phyloP scores from a whole-genome alignment of 192 early-diverging fungal genomes.

The Thoreauomyces humboldtii region DNA sequence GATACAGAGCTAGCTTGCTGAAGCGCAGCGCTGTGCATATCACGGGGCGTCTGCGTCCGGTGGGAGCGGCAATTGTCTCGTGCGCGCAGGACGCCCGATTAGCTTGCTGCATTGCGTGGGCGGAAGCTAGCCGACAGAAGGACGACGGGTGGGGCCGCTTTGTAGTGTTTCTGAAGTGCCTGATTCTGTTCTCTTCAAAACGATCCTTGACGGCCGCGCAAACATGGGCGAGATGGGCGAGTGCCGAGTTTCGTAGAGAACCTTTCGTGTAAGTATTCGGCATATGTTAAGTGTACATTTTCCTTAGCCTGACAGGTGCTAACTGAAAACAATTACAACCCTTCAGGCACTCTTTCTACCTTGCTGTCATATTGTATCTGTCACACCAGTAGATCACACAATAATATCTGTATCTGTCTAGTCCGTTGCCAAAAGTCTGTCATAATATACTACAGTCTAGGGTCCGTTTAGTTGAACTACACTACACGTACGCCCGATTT shows the following conservation, averaged over 20 bases:
- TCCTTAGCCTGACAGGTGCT: too few species aligned
- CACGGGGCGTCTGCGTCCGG: not conserved
- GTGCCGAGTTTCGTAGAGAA: slow-evolving; percentile 13
- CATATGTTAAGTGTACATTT: not conserved
- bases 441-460: too few species aligned
- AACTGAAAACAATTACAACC: too few species aligned
- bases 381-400: too few species aligned
- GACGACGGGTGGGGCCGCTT: slow-evolving; percentile 1
- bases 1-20: too few species aligned
- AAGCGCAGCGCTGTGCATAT: not conserved
- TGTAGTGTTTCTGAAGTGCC: not conserved
- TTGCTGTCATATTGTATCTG: slow-evolving; percentile 17
- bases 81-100: not conserved
- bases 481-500: too few species aligned
- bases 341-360: slow-evolving; percentile 25
- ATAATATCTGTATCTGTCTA: too few species aligned
- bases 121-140: not conserved
- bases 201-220: not conserved
- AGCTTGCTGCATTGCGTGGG: not conserved
- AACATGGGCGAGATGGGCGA: slow-evolving; percentile 17
- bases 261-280: slow-evolving; percentile 19
- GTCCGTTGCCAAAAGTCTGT: too few species aligned
- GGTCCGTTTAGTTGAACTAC: too few species aligned
- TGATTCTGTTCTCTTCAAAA: not conserved
- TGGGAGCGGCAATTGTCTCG: not conserved